Percentiles rank a stretch among this genome's conserved stretches.
Conservation (phyloP, 2,329 filamentous ascomycete genomes). For the Lachnellula occidentalis region DNA sequence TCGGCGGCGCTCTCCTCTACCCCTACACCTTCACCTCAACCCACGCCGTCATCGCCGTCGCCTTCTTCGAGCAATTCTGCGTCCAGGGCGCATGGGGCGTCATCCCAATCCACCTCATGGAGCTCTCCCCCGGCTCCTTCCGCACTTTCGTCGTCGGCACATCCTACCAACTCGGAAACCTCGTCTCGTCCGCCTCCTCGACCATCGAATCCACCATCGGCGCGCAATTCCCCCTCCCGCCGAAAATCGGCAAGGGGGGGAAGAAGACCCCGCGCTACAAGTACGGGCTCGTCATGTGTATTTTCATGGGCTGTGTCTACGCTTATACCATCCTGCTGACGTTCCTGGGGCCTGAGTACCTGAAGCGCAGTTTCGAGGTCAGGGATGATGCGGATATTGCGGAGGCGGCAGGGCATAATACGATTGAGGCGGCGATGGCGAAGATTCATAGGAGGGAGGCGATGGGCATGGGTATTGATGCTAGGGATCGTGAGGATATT, state of each 20-base stretch:
- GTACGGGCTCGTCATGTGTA: constrained; percentile 81
- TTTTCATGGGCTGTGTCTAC: constrained; percentile 69
- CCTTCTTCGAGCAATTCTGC: constrained; percentile 79
- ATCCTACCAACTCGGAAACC: constrained; percentile 70
- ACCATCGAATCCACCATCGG: constrained; percentile 75
- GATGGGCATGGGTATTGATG: constrained; percentile 9
- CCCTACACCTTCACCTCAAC: constrained; percentile 69
- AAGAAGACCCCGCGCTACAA: constrained; percentile 51
- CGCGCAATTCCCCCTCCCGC: constrained; percentile 66
- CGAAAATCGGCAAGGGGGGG: constrained; percentile 31
- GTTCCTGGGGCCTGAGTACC: constrained; percentile 39
- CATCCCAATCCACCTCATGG: constrained; percentile 68
- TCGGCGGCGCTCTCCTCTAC: constrained; percentile 74
- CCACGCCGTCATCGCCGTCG: constrained; percentile 65
- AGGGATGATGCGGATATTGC: constrained; percentile 41
- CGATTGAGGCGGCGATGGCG: constrained; percentile 25
- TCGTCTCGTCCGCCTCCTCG: constrained; percentile 65
- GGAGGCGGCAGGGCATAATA: constrained; percentile 35
- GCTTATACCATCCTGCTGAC: constrained; percentile 56
- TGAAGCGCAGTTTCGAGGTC: constrained; percentile 42
- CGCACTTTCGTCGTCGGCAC: constrained; percentile 66
- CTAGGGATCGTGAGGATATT: constrained; percentile 17
- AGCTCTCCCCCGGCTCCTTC: constrained; percentile 65
- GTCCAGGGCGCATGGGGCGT: constrained; percentile 74
- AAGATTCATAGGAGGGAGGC: constrained; percentile 14